Conservation (phyloP, 2,329 filamentous ascomycete species). For the Aspergillus fijiensis region DNA sequence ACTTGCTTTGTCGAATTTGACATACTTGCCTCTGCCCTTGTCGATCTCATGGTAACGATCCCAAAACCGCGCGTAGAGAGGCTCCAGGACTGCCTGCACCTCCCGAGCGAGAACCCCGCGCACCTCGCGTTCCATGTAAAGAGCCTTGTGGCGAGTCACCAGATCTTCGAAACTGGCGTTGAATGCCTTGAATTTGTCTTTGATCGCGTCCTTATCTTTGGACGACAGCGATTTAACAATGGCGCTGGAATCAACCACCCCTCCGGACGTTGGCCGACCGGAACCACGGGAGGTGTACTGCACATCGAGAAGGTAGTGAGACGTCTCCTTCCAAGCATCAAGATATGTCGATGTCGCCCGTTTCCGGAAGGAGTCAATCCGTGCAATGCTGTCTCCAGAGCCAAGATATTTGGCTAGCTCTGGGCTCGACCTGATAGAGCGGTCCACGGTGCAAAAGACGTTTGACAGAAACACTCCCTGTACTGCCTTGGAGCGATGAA, state of each 20-base stretch:
- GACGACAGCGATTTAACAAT: constrained; percentile 80
- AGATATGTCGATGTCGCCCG: constrained; percentile 79
- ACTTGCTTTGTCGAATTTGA: constrained; percentile 88
- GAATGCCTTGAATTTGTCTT: constrained; percentile 91
- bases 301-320: constrained; percentile 80
- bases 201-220: constrained; percentile 95
- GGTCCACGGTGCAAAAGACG: constrained; percentile 77
- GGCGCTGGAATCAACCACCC: constrained; percentile 69
- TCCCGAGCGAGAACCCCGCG: constrained; percentile 76
- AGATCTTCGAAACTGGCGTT: constrained; percentile 89
- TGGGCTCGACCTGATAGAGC: constrained; percentile 72
- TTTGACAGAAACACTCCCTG: constrained; percentile 91
- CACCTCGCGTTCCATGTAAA: constrained; percentile 89
- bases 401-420: constrained; percentile 71
- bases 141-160: constrained; percentile 75
- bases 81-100: constrained; percentile 87
- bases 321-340: constrained; percentile 84
- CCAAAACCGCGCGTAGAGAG: constrained; percentile 92
- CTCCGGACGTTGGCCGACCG: constrained; percentile 68
- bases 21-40: constrained; percentile 96
- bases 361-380: constrained; percentile 83
- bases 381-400: constrained; percentile 59
- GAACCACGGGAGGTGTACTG: constrained; percentile 77
- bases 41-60: constrained; percentile 97
- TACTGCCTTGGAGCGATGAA: constrained; percentile 75